Conservation (phyloP, 441 rosid species). For the Isatis lusitanica region DNA sequence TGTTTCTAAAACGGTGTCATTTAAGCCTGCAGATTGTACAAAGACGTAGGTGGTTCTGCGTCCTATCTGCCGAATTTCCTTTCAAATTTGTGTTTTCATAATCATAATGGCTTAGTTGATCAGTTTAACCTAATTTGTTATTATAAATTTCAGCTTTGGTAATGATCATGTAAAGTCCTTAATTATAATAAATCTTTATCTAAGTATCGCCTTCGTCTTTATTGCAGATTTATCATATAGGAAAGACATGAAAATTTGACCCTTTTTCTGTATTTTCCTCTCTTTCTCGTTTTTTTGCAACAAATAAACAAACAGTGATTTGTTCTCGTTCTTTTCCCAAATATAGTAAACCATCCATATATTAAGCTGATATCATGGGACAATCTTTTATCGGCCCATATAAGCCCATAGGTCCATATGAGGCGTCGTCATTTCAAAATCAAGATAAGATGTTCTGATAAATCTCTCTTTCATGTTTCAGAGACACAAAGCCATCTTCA, state of each 20-base stretch:
- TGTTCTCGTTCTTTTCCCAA: too few relatives aligned
- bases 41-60: not conserved
- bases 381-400: not conserved
- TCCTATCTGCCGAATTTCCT: not conserved
- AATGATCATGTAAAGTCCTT: not conserved
- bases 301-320: too few relatives aligned
- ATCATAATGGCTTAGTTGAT: not conserved
- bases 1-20: slow-evolving; percentile 36
- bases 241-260: too few relatives aligned
- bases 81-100: not conserved
- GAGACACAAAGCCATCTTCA: slow-evolving; percentile 12
- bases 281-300: too few relatives aligned
- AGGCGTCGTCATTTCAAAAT: slow-evolving; percentile 20
- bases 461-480: slow-evolving; percentile 30
- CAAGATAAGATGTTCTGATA: slow-evolving; percentile 47
- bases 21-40: slow-evolving; percentile 44
- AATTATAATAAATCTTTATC: too few relatives aligned
- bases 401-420: slow-evolving; percentile 13
- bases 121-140: not conserved
- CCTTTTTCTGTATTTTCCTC: too few relatives aligned
- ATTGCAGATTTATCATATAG: too few relatives aligned
- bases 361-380: not conserved
- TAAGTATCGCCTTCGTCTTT: too few relatives aligned
- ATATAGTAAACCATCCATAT: too few relatives aligned
- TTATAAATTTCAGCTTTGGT: not conserved